Conservation (phyloP, 306 rosid genomes). For the Prunus mira region DNA sequence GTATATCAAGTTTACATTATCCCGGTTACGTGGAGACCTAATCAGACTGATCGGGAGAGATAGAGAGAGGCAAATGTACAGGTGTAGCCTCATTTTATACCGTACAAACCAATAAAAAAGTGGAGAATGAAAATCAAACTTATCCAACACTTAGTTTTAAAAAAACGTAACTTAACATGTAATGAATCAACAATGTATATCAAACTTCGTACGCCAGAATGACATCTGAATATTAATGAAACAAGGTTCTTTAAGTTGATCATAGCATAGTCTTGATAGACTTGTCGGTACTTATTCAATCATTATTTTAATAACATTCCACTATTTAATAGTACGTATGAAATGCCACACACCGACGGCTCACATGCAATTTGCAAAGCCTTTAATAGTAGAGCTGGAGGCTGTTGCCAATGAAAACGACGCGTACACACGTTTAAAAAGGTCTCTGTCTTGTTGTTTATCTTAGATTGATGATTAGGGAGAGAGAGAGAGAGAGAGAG, state of each 20-base stretch:
- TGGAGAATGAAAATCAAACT: not conserved
- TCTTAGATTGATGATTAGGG: not conserved
- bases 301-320: not conserved
- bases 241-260: not conserved
- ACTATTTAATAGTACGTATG: not conserved
- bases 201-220: not conserved
- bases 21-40: not conserved
- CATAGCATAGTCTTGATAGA: not conserved
- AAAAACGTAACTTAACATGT: not conserved
- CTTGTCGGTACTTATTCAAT: not conserved
- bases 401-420: not conserved
- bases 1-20: not conserved
- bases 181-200: not conserved
- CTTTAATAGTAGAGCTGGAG: not conserved
- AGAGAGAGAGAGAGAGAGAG: not conserved
- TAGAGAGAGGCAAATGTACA: too few relatives aligned
- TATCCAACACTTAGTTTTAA: not conserved
- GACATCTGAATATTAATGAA: not conserved
- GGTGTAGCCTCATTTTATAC: too few relatives aligned
- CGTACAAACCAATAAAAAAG: not conserved
- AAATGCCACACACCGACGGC: not conserved
- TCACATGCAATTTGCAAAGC: slow-evolving; percentile 4
- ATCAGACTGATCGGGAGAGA: not conserved
- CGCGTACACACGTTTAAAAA: not conserved
- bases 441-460: not conserved